A percentile compares a stretch with the other conserved stretches of the same genome.
phyloP scores from a whole-genome alignment of 2,329 filamentous ascomycete genomes.

The Apiospora rasikravindrae region DNA sequence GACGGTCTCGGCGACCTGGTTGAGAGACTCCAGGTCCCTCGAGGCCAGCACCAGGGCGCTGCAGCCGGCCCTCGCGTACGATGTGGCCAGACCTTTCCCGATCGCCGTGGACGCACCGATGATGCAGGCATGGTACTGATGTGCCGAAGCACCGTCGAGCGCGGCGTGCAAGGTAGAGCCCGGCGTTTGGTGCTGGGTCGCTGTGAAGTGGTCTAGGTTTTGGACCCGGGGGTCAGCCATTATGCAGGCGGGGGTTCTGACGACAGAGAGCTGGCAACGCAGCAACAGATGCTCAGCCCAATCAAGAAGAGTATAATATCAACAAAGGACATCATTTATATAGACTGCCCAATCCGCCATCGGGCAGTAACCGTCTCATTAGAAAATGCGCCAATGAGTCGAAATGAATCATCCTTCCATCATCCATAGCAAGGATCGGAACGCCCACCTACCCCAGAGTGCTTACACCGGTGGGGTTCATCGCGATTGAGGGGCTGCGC shows the following conservation, averaged over 20 bases:
- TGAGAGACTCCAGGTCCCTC: background rate
- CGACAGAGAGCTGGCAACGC: background rate
- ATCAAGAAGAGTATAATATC: background rate
- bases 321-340: background rate
- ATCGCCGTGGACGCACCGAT: conserved; percentile 2
- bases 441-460: no score
- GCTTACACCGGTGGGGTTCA: no score
- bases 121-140: background rate
- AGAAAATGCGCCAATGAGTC: background rate
- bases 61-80: conserved; percentile 1
- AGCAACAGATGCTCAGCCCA: background rate
- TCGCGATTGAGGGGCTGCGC: no score
- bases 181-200: background rate
- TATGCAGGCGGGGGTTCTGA: no score
- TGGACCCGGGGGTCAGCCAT: background rate
- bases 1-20: background rate
- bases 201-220: background rate
- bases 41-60: background rate
- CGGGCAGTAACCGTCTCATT: background rate
- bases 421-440: background rate
- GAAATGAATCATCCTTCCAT: background rate
- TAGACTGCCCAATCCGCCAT: background rate
- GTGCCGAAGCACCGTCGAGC: background rate
- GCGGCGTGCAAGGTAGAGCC: background rate
- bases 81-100: background rate